Conservation (phyloP, 2,329 filamentous ascomycete species). For the Leptosphaerulina australis region DNA sequence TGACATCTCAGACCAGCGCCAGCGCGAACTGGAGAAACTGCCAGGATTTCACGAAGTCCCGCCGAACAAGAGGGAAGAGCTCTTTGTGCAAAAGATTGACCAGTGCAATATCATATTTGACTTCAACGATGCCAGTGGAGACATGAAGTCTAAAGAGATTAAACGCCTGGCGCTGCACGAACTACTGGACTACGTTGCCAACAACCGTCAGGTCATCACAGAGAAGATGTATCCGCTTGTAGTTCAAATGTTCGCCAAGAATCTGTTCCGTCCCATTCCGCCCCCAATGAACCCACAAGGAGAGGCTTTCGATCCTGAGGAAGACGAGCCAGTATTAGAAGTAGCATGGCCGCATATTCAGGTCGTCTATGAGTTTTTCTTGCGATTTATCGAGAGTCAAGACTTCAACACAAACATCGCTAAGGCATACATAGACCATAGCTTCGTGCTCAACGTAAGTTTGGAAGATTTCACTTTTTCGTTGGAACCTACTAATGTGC, state of each 20-base stretch:
- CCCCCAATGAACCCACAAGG: conserved; percentile 97
- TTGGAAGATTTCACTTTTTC: not conserved
- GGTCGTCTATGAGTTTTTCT: conserved; percentile 99
- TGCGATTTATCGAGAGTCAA: conserved; percentile 98
- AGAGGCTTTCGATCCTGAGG: conserved; percentile 97
- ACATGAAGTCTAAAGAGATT: conserved; percentile 99
- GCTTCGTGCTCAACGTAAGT: conserved; percentile 82
- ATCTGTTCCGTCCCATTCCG: conserved; percentile 94
- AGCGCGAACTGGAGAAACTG: conserved; percentile 92
- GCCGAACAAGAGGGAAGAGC: conserved; percentile 89
- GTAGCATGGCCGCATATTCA: conserved; percentile 99
- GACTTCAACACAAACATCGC: conserved; percentile 99
- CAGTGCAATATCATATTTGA: conserved; percentile 99
- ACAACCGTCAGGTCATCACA: conserved; percentile 97
- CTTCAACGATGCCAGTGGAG: conserved; percentile 96
- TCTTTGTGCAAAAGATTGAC: conserved; percentile 99
- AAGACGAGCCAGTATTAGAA: conserved; percentile 96
- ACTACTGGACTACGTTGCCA: conserved; percentile 95
- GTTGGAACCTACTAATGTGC: conserved; percentile 24
- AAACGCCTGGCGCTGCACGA: conserved; percentile 96
- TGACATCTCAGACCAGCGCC: conserved; percentile 89
- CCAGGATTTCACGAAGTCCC: conserved; percentile 98
- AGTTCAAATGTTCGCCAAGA: conserved; percentile 99
- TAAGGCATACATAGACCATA: conserved; percentile 97
- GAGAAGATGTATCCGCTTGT: conserved; percentile 99